Conservation (phyloP, 768 basidiomycete species). For the Boletus tomentosulus region DNA sequence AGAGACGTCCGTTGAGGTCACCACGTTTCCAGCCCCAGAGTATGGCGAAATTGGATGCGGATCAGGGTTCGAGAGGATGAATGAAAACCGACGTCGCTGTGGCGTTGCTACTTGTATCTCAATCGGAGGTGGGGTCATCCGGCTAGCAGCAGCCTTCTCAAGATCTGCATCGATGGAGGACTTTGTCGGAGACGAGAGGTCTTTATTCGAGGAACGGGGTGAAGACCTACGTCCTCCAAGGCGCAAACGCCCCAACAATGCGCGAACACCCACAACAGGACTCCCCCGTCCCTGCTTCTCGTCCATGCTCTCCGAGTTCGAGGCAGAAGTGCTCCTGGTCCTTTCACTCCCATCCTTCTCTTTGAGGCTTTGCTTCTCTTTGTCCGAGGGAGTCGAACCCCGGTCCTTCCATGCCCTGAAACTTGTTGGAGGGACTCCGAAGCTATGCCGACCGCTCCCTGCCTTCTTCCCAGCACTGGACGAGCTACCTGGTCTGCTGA, state of each 20-base stretch:
- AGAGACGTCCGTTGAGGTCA: background rate
- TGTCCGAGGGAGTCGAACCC: conserved; percentile 14
- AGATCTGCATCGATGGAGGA: conserved; percentile 9
- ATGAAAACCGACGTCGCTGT: conserved; percentile 22
- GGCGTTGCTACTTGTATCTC: conserved; percentile 14
- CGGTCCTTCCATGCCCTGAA: conserved; percentile 25
- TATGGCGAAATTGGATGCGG: conserved; percentile 19
- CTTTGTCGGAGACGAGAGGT: conserved; percentile 14
- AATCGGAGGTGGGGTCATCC: conserved; percentile 14
- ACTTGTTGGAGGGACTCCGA: conserved; percentile 27
- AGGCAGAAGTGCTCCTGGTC: conserved; percentile 14
- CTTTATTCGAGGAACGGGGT: conserved; percentile 23
- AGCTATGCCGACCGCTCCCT: conserved; percentile 5
- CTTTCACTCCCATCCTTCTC: conserved; percentile 14
- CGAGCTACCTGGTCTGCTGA: conserved; percentile 13
- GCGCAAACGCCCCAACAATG: conserved; percentile 25
- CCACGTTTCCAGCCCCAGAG: conserved; percentile 1
- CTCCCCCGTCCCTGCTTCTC: conserved; percentile 24
- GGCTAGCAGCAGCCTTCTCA: conserved; percentile 10
- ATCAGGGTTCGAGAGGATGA: conserved; percentile 32
- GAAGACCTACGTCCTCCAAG: conserved; percentile 26
- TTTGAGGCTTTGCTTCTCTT: conserved; percentile 11
- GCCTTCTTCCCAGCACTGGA: conserved; percentile 18
- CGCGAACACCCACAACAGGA: conserved; percentile 24
- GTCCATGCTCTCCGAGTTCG: conserved; percentile 15